Base-by-base conservation (phyloP, 345 rosid species). In the Citrus medica region DNA sequence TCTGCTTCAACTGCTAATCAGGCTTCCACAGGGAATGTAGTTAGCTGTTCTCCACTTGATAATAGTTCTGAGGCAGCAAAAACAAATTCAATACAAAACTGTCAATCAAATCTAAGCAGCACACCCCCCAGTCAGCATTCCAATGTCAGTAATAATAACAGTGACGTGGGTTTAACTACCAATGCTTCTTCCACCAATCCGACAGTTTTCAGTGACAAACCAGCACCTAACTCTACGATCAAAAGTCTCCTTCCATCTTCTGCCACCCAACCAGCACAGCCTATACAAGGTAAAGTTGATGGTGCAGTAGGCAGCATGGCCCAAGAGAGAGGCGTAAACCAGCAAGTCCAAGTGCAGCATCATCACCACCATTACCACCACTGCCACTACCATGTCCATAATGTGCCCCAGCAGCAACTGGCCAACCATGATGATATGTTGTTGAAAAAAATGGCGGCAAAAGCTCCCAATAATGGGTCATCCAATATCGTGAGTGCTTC, bases 81-180 rank as follows among this genome's bases (percentile, higher is more conserved):
- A 78, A 77, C 85, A 42, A 84, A 82, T 63, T 79, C 74, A 19
- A 19, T 77, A 77, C 80, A 81, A 72, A 82, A 87, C 65, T 75
- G 79, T 38, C 89, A 78, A 37, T 85, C 86, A 38, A 81, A 85
- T 73, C 81, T 84, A 14, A 85, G 66, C 61, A 77, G 79, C 64
- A 69, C 85, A 24, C 85, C 71, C 22, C 81, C 78, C 7, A 79
- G 83, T 79, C 88, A 84, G 82, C 63, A 64, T 61, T 81, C 87
- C 55, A 83, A 83, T 71, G 87, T 84, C 60, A 85, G 87, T 77
- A 88, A 84, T 73, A 82, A 89, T 84, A 86, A 85, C 55, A 83
- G 80, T 78, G 88, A 81, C 56, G 72, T 83, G 79, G 87, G 80
- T 65, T 83, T 90, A 9, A 80, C 84, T 76, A 84, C 81, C 56